Evolutionary conservation across 192 early-diverging fungal genomes (phyloP).

Genomic region (Linnemannia exigua): DNA sequence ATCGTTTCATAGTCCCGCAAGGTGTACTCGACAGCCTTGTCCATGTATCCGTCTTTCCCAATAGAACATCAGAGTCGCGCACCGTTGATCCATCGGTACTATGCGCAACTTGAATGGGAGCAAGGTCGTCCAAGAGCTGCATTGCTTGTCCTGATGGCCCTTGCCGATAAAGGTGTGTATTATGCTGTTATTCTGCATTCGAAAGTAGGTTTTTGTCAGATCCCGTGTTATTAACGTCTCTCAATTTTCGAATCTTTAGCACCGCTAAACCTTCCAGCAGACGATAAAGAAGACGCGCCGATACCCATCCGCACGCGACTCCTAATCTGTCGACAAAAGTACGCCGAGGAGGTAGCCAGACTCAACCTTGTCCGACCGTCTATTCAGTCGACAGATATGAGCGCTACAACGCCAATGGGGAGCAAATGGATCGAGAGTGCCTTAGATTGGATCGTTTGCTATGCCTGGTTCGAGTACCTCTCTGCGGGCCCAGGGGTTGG

Average conservation of each 20-base stretch:
- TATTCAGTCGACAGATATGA: neutral
- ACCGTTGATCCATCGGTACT: slow-evolving; percentile 62
- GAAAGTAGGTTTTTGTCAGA: no score
- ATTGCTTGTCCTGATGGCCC: slow-evolving; percentile 58
- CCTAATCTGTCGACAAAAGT: slow-evolving; percentile 58
- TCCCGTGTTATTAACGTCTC: neutral
- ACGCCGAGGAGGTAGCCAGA: slow-evolving; percentile 58
- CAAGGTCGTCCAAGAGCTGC: slow-evolving; percentile 59
- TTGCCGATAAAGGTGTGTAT: slow-evolving; percentile 40
- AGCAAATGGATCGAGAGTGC: slow-evolving; percentile 46
- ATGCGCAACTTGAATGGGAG: slow-evolving; percentile 68
- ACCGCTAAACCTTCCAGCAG: slow-evolving; percentile 6
- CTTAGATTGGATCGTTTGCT: slow-evolving; percentile 54
- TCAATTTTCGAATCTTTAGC: neutral
- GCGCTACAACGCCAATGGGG: neutral
- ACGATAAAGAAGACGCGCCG: neutral
- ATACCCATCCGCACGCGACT: slow-evolving; percentile 46
- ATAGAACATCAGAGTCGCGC: slow-evolving; percentile 38
- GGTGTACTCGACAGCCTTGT: slow-evolving; percentile 61
- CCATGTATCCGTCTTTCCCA: slow-evolving; percentile 57
- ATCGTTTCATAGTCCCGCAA: slow-evolving; percentile 58
- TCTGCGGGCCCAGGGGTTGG: slow-evolving; percentile 10
- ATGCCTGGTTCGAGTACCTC: slow-evolving; percentile 63
- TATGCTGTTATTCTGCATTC: no score
- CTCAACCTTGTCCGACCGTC: slow-evolving; percentile 38